Percentiles rank a stretch among this genome's conserved stretches.
phyloP scores from a whole-genome alignment of 768 basidiomycete species.

The Cystofilobasidium capitatum region DNA sequence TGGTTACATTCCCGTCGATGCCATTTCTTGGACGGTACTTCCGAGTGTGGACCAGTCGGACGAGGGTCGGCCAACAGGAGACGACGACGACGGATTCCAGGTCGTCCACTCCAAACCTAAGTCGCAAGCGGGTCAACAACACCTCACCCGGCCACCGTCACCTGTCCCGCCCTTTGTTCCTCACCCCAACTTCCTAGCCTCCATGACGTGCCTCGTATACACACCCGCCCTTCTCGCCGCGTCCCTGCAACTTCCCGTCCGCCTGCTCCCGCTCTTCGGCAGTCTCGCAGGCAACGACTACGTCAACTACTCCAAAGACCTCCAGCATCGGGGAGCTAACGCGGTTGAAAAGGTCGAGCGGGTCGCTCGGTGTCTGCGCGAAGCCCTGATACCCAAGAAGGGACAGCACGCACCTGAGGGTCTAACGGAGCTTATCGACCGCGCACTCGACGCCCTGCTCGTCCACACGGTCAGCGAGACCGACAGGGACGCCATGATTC shows the following conservation, averaged over 20 bases:
- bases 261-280: slow-evolving; percentile 23
- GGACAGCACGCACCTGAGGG: neutral
- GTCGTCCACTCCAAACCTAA: slow-evolving; percentile 11
- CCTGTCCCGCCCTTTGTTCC: slow-evolving; percentile 23
- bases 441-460: slow-evolving; percentile 8
- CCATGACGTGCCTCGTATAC: slow-evolving; percentile 17
- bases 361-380: slow-evolving; percentile 12
- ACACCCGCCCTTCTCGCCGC: slow-evolving; percentile 17
- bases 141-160: neutral
- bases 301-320: neutral
- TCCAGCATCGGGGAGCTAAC: slow-evolving; percentile 11
- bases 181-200: slow-evolving; percentile 16
- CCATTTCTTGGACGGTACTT: slow-evolving; percentile 35
- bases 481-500: slow-evolving; percentile 15
- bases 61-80: neutral
- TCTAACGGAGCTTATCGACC: slow-evolving; percentile 10
- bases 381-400: slow-evolving; percentile 6
- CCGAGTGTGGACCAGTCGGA: neutral
- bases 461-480: slow-evolving; percentile 5
- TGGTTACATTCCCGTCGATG: slow-evolving; percentile 39
- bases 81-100: slow-evolving; percentile 15
- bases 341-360: slow-evolving; percentile 15
- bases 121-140: neutral
- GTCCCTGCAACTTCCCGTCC: slow-evolving; percentile 13
- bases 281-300: slow-evolving; percentile 27